Conservation (phyloP, 768 basidiomycete species). For the Tubosaeta sp. region DNA sequence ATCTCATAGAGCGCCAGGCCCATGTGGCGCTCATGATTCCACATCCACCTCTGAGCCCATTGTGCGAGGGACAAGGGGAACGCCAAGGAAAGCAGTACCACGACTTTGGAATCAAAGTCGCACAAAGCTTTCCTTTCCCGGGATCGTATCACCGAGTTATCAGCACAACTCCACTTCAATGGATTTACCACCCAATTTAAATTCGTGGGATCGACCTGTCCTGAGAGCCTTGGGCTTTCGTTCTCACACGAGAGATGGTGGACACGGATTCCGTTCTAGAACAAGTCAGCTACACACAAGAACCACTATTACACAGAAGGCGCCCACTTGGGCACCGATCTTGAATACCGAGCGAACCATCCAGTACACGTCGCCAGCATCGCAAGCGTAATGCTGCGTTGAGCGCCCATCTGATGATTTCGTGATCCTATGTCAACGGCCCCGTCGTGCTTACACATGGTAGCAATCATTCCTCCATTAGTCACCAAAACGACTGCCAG, state of each 20-base stretch:
- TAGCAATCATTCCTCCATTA: neutral
- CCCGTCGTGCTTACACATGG: slow-evolving; percentile 15
- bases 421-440: slow-evolving; percentile 7
- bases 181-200: slow-evolving; percentile 16
- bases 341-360: slow-evolving; percentile 2
- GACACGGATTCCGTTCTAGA: neutral
- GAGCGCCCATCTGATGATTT: slow-evolving; percentile 11
- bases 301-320: neutral
- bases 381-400: slow-evolving; percentile 5
- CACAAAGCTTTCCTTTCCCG: slow-evolving; percentile 4
- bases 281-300: neutral
- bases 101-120: neutral
- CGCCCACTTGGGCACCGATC: neutral
- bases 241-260: neutral
- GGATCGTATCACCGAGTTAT: slow-evolving; percentile 20
- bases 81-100: neutral
- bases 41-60: neutral
- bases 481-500: slow-evolving; percentile 8
- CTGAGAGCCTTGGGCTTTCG: neutral
- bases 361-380: slow-evolving; percentile 3
- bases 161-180: slow-evolving; percentile 10
- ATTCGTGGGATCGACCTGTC: slow-evolving; percentile 18
- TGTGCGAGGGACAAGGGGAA: neutral
- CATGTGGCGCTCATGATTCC: neutral
- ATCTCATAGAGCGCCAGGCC: neutral